Conservation (phyloP, 805 yeast species). For the Yarrowia deformans region DNA sequence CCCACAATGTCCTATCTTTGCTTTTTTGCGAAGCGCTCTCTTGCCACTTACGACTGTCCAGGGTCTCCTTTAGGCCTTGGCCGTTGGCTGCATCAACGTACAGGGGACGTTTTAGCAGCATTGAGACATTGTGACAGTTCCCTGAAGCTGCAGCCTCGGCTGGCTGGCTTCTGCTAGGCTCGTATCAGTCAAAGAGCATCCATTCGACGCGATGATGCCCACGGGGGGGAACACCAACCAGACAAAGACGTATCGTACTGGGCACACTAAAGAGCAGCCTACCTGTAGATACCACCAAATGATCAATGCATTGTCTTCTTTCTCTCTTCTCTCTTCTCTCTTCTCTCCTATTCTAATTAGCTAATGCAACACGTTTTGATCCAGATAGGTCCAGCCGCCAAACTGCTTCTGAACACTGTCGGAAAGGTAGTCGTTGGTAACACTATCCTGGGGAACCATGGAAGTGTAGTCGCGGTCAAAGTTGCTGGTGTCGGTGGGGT, state of each 20-base stretch:
- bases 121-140: not conserved
- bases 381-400: conserved; percentile 95
- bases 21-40: no score
- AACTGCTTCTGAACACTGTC: conserved; percentile 96
- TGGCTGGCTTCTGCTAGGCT: not conserved
- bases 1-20: no score
- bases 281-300: no score
- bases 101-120: not conserved
- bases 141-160: conserved; percentile 8
- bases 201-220: not conserved
- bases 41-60: not conserved
- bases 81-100: conserved; percentile 10
- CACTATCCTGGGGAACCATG: conserved; percentile 93
- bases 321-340: not conserved
- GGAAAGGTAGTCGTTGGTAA: conserved; percentile 90
- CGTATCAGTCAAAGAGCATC: not conserved
- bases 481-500: conserved; percentile 84
- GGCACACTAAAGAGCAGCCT: no score
- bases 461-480: conserved; percentile 87
- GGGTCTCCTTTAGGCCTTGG: conserved; percentile 6
- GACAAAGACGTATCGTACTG: not conserved
- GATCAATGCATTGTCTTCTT: not conserved
- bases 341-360: not conserved
- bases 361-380: conserved; percentile 40
- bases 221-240: no score